A percentile compares a stretch with the other conserved stretches of the same genome.
phyloP scores from a whole-genome alignment of 1,139 yeast genomes.

The Taphrina confusa region DNA sequence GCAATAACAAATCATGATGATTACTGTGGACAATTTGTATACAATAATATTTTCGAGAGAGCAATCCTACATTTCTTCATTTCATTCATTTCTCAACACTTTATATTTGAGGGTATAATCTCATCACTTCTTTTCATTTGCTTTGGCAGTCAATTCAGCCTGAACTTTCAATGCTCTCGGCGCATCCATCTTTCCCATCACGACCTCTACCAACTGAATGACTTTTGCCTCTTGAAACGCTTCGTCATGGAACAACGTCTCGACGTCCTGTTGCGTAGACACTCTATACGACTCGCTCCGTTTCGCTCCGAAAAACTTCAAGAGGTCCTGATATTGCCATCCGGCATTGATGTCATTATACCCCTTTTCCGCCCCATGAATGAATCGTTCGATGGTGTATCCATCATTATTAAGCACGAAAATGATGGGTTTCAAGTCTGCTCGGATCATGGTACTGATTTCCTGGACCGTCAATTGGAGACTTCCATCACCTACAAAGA shows the following conservation, averaged over 20 bases:
- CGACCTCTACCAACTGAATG: conserved; percentile 60
- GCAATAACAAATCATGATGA: not conserved
- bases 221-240: conserved; percentile 46
- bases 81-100: too few species aligned
- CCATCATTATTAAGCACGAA: conserved; percentile 79
- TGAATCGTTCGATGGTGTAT: conserved; percentile 81
- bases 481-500: conserved; percentile 86
- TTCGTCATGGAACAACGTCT: conserved; percentile 49
- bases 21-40: too few species aligned
- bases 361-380: conserved; percentile 70
- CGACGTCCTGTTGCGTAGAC: conserved; percentile 47
- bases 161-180: conserved; percentile 56
- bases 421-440: conserved; percentile 62
- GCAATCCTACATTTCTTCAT: too few species aligned
- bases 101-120: too few species aligned
- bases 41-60: too few species aligned
- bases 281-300: conserved; percentile 48
- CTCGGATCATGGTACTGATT: conserved; percentile 65
- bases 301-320: conserved; percentile 63
- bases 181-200: conserved; percentile 60
- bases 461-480: conserved; percentile 91
- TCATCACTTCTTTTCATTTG: conserved; percentile 36
- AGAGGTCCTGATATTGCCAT: conserved; percentile 75
- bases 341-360: conserved; percentile 77
- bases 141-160: conserved; percentile 40